A percentile compares a stretch with the other conserved stretches of the same genome.
Evolutionary conservation across 2,329 filamentous ascomycete species (phyloP).

Genomic region (Cladosporium sp.): DNA sequence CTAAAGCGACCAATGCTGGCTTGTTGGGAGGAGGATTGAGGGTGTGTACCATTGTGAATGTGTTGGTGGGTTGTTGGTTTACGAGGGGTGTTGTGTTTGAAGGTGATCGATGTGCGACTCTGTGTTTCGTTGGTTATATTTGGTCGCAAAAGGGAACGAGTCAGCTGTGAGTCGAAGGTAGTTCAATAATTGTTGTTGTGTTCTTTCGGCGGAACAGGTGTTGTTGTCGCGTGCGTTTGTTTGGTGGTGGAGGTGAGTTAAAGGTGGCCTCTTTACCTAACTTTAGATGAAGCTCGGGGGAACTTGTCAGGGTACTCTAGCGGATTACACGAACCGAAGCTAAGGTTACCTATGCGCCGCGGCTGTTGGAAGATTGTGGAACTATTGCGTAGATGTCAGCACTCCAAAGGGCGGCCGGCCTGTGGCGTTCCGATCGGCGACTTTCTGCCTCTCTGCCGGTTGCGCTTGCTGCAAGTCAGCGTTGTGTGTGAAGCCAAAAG

Average conservation of each 20-base stretch:
- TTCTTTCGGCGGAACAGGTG: not conserved
- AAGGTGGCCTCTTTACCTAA: slow-evolving; percentile 7
- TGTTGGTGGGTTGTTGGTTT: too few relatives aligned
- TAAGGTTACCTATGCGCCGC: not conserved
- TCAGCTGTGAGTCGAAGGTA: not conserved
- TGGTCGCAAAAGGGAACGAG: too few relatives aligned
- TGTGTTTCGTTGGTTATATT: too few relatives aligned
- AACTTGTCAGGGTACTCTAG: not conserved
- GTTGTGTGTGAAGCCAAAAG: not conserved
- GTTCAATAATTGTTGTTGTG: not conserved
- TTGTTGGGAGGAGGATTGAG: not conserved
- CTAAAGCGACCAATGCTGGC: too few relatives aligned
- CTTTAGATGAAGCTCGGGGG: not conserved
- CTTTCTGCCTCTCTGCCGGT: too few relatives aligned
- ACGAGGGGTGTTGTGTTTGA: too few relatives aligned
- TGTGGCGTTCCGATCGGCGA: too few relatives aligned
- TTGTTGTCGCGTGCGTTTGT: not conserved
- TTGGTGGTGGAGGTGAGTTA: not conserved
- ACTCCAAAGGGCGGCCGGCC: not conserved
- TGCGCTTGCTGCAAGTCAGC: not conserved
- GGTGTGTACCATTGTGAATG: not conserved
- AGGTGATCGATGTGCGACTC: too few relatives aligned
- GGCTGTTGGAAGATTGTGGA: too few relatives aligned
- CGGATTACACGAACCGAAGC: not conserved
- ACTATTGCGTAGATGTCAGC: not conserved